These are phyloP conservation scores for Yarrowia sp. DNA, from an alignment of 805 yeast species.

Conservation along the genomic window DNA sequence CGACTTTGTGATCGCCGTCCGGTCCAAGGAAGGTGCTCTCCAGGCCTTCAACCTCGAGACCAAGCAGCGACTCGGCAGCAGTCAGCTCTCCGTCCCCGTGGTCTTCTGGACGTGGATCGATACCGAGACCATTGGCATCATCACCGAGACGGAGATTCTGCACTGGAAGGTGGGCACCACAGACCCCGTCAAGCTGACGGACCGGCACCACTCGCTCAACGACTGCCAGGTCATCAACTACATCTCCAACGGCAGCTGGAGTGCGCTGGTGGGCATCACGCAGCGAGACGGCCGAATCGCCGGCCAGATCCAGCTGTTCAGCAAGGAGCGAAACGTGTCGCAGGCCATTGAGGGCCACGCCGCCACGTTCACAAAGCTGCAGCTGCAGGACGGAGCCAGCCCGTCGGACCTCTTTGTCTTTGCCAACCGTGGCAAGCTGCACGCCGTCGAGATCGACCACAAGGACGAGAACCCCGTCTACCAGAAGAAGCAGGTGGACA, in stretches of 20 bases:
- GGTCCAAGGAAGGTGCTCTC: slow-evolving; percentile 94
- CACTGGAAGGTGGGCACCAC: slow-evolving; percentile 75
- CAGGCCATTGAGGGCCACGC: slow-evolving; percentile 99
- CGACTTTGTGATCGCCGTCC: slow-evolving; percentile 83
- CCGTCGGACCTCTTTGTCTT: slow-evolving; percentile 88
- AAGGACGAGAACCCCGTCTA: slow-evolving; percentile 78
- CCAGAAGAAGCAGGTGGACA: slow-evolving; percentile 84
- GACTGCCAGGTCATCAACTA: slow-evolving; percentile 89
- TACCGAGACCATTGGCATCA: slow-evolving; percentile 70
- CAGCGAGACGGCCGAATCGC: slow-evolving; percentile 92
- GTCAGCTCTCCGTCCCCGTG: slow-evolving; percentile 82
- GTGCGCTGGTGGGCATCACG: slow-evolving; percentile 90
- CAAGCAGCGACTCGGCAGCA: slow-evolving; percentile 85
- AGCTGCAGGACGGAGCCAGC: slow-evolving; percentile 65
- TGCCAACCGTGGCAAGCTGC: slow-evolving; percentile 88
- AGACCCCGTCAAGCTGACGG: slow-evolving; percentile 79
- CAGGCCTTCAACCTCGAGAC: slow-evolving; percentile 88
- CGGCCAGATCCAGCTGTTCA: slow-evolving; percentile 91
- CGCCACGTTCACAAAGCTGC: slow-evolving; percentile 76
- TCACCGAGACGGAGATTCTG: slow-evolving; percentile 72
- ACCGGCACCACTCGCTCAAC: slow-evolving; percentile 72
- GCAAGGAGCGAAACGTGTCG: slow-evolving; percentile 84
- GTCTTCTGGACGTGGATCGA: slow-evolving; percentile 94
- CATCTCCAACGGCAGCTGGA: slow-evolving; percentile 86
- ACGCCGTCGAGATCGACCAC: slow-evolving; percentile 95